Base-by-base conservation (phyloP, 371 early-diverging fungal genomes). In the Neoconidiobolus thromboides region DNA sequence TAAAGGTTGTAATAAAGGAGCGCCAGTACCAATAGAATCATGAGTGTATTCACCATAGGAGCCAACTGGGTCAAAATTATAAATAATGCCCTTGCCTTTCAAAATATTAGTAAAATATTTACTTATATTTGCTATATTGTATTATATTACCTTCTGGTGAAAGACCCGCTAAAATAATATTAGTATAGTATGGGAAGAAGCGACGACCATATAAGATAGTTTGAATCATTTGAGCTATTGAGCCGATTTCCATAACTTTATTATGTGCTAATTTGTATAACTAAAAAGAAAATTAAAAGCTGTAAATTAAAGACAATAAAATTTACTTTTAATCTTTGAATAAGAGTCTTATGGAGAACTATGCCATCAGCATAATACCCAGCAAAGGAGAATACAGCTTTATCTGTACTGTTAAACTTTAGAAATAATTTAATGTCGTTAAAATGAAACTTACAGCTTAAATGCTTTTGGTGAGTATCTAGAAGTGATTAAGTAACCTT, bases 141-240 rank as follows among this genome's bases (percentile, higher is more conserved):
- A 4, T 5, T n/a, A n/a, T 5, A 12, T 12, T 67, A 73, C 87
- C 96, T 39, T 93, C 73, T 44, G 81, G 78, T 65, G 96, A 95
- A 38, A 98, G 68, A 50, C 99, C 99, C 9, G 89, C 91, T 50
- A 99, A 63, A 43, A 86, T 78, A 71, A 85, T 86, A 76, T 85
- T 94, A 61, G 85, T 82, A 67, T 94, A 99, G 77, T 96, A 98
- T 0, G 99, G 98, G 82, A 99, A 99, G 75, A 98, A 98, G 47
- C 99, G 85, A 67, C 84, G 85, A 62, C 76, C 76, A 69, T 99
- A 99, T 48, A 99, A 72, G 55, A 92, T 89, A 62, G 86, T 93
- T 14, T 91, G 86, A 9, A 96, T 74, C 85, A 96, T 80, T 73
- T 96, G 98, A 15, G 99, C 99, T 51, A 94, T 68, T 1, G 92